Conservation (phyloP, 2,329 filamentous ascomycete species). For the Arachnopeziza araneosa region DNA sequence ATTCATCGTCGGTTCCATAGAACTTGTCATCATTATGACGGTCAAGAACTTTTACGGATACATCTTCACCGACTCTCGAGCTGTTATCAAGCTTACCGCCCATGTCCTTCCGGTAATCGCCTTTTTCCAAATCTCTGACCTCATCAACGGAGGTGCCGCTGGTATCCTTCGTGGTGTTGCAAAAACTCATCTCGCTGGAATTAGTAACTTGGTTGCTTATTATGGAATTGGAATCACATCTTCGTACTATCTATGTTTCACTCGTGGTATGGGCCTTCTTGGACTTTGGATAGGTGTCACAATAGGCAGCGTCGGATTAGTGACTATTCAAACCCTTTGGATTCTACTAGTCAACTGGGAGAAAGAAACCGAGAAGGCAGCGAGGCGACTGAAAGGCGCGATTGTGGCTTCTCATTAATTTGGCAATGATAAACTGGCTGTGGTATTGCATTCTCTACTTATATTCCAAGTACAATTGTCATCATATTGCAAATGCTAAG, state of each 20-base stretch:
- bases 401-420: not conserved
- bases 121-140: constrained; percentile 83
- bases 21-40: constrained; percentile 62
- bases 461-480: no score
- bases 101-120: constrained; percentile 77
- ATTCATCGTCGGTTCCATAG: constrained; percentile 57
- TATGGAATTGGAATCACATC: constrained; percentile 72
- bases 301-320: constrained; percentile 13
- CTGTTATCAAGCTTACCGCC: constrained; percentile 64
- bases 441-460: no score
- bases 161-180: constrained; percentile 80
- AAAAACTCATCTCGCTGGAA: constrained; percentile 81
- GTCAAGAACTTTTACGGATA: constrained; percentile 65
- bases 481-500: no score
- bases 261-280: constrained; percentile 10
- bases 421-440: no score
- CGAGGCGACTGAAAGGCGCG: not conserved
- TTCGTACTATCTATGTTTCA: constrained; percentile 19
- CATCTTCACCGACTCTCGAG: constrained; percentile 70
- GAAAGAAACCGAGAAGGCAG: not conserved
- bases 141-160: constrained; percentile 69
- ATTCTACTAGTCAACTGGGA: constrained; percentile 14
- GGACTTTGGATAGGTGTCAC: constrained; percentile 21
- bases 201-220: constrained; percentile 76
- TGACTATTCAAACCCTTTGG: constrained; percentile 13